A percentile compares a stretch with the other conserved stretches of the same genome.
These are phyloP conservation scores for Cantharellus cinnabarinus DNA, from an alignment of 768 basidiomycete genomes.

Conservation along the genomic window DNA sequence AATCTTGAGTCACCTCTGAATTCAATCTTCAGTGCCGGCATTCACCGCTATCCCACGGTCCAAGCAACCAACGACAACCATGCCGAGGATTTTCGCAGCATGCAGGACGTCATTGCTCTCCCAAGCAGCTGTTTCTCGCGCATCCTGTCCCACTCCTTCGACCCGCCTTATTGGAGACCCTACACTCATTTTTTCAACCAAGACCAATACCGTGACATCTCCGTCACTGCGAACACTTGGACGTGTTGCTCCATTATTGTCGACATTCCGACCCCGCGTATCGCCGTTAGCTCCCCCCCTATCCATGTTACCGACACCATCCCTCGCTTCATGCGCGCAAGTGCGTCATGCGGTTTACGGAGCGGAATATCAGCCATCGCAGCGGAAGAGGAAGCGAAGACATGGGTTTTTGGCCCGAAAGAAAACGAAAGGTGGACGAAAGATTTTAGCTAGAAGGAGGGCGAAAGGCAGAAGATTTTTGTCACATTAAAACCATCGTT, in stretches of 20 bases:
- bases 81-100: too few species aligned
- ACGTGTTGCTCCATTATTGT: background rate
- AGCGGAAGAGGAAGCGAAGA: constrained; percentile 78
- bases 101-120: too few species aligned
- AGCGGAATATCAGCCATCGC: constrained; percentile 92
- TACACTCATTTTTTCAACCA: too few species aligned
- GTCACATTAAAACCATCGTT: constrained; percentile 32
- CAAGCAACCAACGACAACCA: too few species aligned
- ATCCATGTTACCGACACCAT: background rate
- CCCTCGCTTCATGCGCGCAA: constrained; percentile 15
- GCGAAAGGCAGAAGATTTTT: constrained; percentile 62
- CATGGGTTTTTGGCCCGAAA: constrained; percentile 77
- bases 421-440: constrained; percentile 45
- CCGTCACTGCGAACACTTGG: background rate
- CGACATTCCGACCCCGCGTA: background rate
- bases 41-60: too few species aligned
- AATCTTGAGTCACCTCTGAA: too few species aligned
- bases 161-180: too few species aligned
- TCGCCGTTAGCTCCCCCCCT: background rate
- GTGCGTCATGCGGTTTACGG: constrained; percentile 51
- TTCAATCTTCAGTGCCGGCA: too few species aligned
- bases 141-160: too few species aligned
- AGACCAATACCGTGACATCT: background rate
- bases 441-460: constrained; percentile 45
- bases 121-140: too few species aligned